These are phyloP conservation scores for Tillandsia leiboldiana DNA, from an alignment of 176 grass and related monocot species.

Conservation along the genomic window DNA sequence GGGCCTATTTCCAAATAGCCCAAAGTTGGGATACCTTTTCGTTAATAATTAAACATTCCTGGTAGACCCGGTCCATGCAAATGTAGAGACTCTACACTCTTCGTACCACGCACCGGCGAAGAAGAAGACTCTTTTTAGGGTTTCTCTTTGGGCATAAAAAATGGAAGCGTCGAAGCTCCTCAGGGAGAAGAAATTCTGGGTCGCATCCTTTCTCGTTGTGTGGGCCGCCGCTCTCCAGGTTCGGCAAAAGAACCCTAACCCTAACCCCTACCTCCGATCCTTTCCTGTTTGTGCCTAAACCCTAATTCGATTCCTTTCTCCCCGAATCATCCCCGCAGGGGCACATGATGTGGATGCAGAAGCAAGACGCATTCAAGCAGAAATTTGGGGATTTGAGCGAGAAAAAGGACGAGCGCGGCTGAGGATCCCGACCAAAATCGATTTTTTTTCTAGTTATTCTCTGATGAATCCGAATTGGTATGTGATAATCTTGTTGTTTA, in stretches of 20 bases:
- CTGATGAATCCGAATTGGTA: too few relatives aligned
- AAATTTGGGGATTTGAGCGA: conserved; percentile 46
- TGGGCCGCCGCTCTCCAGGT: conserved; percentile 87
- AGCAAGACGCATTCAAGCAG: conserved; percentile 72
- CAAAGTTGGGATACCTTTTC: too few relatives aligned
- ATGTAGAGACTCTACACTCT: too few relatives aligned
- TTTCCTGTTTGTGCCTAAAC: not conserved
- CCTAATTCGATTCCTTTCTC: not conserved
- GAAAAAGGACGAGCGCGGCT: not conserved
- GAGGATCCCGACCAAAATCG: too few relatives aligned
- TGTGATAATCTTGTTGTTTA: too few relatives aligned
- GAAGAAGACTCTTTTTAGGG: too few relatives aligned
- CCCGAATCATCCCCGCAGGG: conserved; percentile 20
- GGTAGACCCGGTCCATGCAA: too few relatives aligned
- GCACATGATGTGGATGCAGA: conserved; percentile 89
- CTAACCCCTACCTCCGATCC: not conserved
- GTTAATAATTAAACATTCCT: too few relatives aligned
- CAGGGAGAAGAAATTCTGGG: conserved; percentile 80
- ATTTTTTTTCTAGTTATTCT: too few relatives aligned
- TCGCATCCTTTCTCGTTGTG: conserved; percentile 56
- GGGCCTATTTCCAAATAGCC: too few relatives aligned
- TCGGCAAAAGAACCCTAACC: too few relatives aligned
- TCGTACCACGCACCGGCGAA: too few relatives aligned
- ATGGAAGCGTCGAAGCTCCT: conserved; percentile 51
- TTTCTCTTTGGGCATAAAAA: not conserved